These are phyloP conservation scores for Aphanomyces stellatus DNA, from an alignment of 352 stramenopile species.

Conservation along the genomic window DNA sequence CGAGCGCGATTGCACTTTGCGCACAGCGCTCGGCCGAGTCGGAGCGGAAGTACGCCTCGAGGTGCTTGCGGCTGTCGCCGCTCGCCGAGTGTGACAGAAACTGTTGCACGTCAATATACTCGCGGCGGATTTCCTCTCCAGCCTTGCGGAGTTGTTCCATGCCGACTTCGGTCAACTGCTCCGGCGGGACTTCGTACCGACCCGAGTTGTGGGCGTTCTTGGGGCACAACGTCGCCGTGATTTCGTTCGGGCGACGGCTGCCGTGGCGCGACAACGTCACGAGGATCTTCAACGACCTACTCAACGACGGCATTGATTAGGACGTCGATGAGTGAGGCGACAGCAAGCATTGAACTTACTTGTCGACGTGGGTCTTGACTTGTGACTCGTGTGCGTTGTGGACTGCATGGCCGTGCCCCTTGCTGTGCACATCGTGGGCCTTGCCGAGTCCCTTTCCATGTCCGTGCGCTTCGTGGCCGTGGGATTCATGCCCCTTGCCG, in stretches of 20 bases:
- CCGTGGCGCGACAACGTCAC: constrained; percentile 66
- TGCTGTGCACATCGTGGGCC: not conserved
- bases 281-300: constrained; percentile 46
- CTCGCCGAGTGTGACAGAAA: constrained; percentile 66
- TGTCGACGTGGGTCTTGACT: not conserved
- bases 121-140: constrained; percentile 52
- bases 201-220: constrained; percentile 57
- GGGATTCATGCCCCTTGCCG: not conserved
- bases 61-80: constrained; percentile 60
- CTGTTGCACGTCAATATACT: constrained; percentile 55
- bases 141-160: constrained; percentile 69
- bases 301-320: not conserved
- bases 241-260: constrained; percentile 64
- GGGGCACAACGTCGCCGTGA: constrained; percentile 48
- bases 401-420: too few species aligned
- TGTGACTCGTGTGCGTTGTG: too few species aligned
- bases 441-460: too few species aligned
- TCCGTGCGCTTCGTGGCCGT: too few species aligned
- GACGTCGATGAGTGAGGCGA: not conserved
- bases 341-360: not conserved
- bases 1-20: constrained; percentile 63
- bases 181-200: constrained; percentile 69
- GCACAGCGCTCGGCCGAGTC: constrained; percentile 71
- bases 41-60: constrained; percentile 77
- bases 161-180: constrained; percentile 72